A percentile compares a stretch with the other conserved stretches of the same genome.
Conservation (phyloP, 2,329 filamentous ascomycete species). For the Fusarium pilosicola region DNA sequence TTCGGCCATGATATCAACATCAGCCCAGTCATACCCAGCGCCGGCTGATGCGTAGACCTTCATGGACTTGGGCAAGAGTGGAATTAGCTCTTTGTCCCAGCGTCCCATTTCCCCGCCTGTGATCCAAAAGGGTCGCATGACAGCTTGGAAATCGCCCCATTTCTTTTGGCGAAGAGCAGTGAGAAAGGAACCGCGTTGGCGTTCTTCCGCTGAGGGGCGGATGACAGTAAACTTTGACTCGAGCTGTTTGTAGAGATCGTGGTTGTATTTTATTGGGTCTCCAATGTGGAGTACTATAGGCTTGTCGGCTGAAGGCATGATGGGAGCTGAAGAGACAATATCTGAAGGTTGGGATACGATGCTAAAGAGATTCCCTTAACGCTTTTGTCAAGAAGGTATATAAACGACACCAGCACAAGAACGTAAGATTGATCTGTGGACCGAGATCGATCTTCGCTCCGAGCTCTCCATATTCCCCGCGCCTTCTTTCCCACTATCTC, state of each 20-base stretch:
- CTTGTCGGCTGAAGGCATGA: slow-evolving; percentile 10
- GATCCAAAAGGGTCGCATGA: slow-evolving; percentile 70
- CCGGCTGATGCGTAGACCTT: slow-evolving; percentile 69
- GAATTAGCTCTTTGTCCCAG: slow-evolving; percentile 69
- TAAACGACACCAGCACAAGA: not conserved
- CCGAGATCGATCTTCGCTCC: not conserved
- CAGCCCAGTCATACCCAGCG: slow-evolving; percentile 72
- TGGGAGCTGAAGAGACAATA: not conserved
- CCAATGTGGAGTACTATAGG: slow-evolving; percentile 48
- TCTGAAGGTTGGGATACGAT: not conserved
- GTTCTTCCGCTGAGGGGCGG: slow-evolving; percentile 50
- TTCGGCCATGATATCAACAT: slow-evolving; percentile 54
- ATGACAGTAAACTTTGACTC: slow-evolving; percentile 47
- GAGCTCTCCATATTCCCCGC: not conserved
- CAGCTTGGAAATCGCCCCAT: slow-evolving; percentile 56
- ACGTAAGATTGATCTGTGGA: rapidly evolving
- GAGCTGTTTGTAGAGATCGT: slow-evolving; percentile 46
- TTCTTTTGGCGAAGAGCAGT: slow-evolving; percentile 49
- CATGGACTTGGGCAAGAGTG: slow-evolving; percentile 61
- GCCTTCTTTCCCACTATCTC: not conserved
- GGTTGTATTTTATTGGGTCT: slow-evolving; percentile 47
- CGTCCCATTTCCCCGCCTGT: slow-evolving; percentile 73
- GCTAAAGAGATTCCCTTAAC: rapidly evolving
- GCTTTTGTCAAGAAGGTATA: not conserved
- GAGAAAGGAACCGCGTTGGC: slow-evolving; percentile 51